Base-by-base conservation (phyloP, 345 rosid species). In the Gossypioides kirkii region DNA sequence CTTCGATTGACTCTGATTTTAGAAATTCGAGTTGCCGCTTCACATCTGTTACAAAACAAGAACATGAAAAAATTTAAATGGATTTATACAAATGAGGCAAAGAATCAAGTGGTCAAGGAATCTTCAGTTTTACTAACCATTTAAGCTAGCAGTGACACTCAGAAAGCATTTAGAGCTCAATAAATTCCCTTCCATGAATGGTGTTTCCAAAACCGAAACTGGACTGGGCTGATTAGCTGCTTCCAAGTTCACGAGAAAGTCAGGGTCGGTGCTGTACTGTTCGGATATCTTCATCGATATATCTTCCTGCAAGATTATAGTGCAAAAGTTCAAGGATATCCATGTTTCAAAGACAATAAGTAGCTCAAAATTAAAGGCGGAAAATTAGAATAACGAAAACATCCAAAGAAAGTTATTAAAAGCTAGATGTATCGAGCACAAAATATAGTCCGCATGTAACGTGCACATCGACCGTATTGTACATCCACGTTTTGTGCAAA, bases 191-290 rank as follows among this genome's bases (percentile, higher is more conserved):
- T 80, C 80, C 43, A 36, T 25, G 61, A 76, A 85, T 0, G 75
- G 53, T 74, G 89, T 80, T 74, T 84, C 90, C 72, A 94, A 82
- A 70, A 94, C 97, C 59, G 98, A 92, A 82, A 85, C 88, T 43
- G 98, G 98, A 76, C 97, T 94, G 47, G 83, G 88, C 73, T 90
- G 97, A 83, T 79, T 79, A 73, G 75, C 73, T 69, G 88, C 91
- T 71, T 87, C 91, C 4, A 72, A 77, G 72, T 81, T 84, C 63
- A 74, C 73, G 74, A 74, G 83, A 65, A 86, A 91, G 69, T 78
- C 92, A 6, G 79, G 82, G 43, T 86, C 89, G 2, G 73, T 75
- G 67, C 70, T 60, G 61, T 76, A 86, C 70, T 80, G 82, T 49
- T 82, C 86, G 72, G 79, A 80, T 41, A 60, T 62, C 78, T 70